Conservation (phyloP, 768 basidiomycete species). For the Termitomyces eurrhizus region DNA sequence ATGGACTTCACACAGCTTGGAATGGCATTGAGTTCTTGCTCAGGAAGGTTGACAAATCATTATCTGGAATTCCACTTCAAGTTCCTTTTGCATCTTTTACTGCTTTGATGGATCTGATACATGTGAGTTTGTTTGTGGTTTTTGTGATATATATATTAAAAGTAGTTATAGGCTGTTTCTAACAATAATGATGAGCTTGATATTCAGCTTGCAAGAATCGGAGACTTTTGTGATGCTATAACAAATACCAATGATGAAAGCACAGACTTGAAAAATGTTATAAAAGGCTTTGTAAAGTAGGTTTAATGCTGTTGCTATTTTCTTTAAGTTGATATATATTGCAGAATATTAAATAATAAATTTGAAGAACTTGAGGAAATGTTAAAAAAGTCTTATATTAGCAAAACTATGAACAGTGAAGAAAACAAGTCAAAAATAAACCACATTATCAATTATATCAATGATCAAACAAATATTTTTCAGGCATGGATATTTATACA, state of each 20-base stretch:
- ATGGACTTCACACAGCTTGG: neutral
- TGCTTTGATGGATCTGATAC: neutral
- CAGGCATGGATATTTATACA: conserved; percentile 3
- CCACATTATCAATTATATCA: neutral
- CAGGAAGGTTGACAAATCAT: neutral
- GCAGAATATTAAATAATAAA: neutral
- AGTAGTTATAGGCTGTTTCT: neutral
- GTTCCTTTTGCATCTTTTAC: neutral
- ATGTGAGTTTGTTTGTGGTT: neutral
- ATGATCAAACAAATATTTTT: conserved; percentile 11
- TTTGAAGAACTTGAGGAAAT: neutral
- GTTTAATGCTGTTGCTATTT: neutral
- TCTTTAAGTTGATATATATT: neutral
- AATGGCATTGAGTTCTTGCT: neutral
- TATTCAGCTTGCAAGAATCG: neutral
- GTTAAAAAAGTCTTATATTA: neutral
- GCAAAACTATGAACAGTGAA: conserved; percentile 9
- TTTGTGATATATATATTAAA: neutral
- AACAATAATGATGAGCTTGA: neutral
- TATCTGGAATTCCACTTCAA: neutral
- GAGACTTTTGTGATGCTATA: neutral
- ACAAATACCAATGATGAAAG: neutral
- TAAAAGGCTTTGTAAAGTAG: neutral
- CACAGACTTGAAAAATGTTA: neutral
- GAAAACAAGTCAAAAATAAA: conserved; percentile 7